phyloP scores from a whole-genome alignment of 495 filamentous ascomycete genomes.

The Aspergillus heteromorphus region DNA sequence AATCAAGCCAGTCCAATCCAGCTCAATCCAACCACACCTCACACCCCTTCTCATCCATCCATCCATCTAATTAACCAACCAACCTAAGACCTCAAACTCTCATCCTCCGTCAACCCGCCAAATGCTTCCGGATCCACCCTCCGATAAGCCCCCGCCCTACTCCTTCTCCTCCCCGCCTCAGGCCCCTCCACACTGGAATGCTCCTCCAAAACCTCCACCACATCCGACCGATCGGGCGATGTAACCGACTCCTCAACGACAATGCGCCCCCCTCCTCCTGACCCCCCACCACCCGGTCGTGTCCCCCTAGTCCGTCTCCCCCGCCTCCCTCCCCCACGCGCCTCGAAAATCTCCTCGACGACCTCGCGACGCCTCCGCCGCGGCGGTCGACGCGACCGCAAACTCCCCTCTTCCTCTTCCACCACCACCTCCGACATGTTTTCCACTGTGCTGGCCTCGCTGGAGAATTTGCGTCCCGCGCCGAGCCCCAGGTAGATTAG shows the following conservation, averaged over 20 bases:
- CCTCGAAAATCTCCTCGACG: not conserved
- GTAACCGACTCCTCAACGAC: slow-evolving; percentile 24
- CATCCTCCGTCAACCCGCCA: slow-evolving; percentile 24
- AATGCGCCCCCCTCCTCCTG: slow-evolving; percentile 1
- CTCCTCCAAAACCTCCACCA: slow-evolving; percentile 30
- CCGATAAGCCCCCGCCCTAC: not conserved
- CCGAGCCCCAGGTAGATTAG: slow-evolving; percentile 64
- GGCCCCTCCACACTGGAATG: slow-evolving; percentile 14
- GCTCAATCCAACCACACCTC: not conserved
- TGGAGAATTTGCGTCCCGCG: slow-evolving; percentile 30
- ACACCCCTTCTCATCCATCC: not conserved
- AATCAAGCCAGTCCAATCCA: not conserved
- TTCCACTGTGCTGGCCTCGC: slow-evolving; percentile 23
- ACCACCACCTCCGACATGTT: slow-evolving; percentile 14
- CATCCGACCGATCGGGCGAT: slow-evolving; percentile 27
- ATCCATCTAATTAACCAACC: slow-evolving; percentile 8
- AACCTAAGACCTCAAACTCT: slow-evolving; percentile 25
- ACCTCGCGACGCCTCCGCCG: not conserved
- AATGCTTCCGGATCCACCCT: slow-evolving; percentile 17
- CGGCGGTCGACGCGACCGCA: not conserved
- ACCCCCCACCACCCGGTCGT: not conserved
- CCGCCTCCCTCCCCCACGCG: not conserved
- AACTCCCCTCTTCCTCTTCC: slow-evolving; percentile 8
- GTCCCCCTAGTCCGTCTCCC: not conserved
- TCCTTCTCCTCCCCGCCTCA: not conserved